These are phyloP conservation scores for Mesembryanthemum crystallinum DNA, from an alignment of 148 eudicot genomes.

Conservation along the genomic window DNA sequence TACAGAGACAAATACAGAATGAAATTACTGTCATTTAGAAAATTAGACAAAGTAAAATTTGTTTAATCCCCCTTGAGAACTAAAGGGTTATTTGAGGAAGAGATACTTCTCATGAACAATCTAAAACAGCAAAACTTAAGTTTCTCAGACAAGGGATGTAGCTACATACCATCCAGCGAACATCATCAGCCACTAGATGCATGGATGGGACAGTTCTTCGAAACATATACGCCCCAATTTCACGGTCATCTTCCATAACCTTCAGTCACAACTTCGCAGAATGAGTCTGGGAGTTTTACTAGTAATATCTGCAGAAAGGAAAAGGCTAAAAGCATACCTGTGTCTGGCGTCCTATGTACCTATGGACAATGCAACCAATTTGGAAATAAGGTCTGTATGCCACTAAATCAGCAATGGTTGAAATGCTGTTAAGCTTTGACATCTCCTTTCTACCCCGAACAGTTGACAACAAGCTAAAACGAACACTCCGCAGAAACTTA, in stretches of 20 bases:
- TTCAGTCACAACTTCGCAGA: constrained; percentile 26
- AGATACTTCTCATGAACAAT: neutral
- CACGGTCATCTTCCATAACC: constrained; percentile 99
- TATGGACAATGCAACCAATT: constrained; percentile 87
- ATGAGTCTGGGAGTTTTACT: constrained; percentile 5
- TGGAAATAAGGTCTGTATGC: constrained; percentile 87
- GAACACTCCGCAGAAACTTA: constrained; percentile 87
- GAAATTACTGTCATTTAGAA: neutral
- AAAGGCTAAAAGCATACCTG: constrained; percentile 50
- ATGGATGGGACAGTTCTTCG: constrained; percentile 93
- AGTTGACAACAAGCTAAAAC: constrained; percentile 73
- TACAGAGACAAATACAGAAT: neutral
- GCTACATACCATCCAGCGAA: constrained; percentile 81
- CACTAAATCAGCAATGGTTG: constrained; percentile 80
- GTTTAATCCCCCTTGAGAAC: neutral
- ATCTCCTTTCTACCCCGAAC: constrained; percentile 70
- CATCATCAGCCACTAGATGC: constrained; percentile 82
- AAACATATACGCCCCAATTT: constrained; percentile 97
- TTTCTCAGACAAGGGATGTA: constrained; percentile 1
- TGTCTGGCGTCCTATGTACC: constrained; percentile 94
- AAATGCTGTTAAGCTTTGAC: constrained; percentile 59
- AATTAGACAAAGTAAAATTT: neutral
- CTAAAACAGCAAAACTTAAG: no score
- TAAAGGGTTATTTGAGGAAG: neutral
- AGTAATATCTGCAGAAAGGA: neutral